A percentile compares a stretch with the other conserved stretches of the same genome.
These are phyloP conservation scores for Backusella westeae DNA, from an alignment of 192 early-diverging fungal species.

Conservation along the genomic window DNA sequence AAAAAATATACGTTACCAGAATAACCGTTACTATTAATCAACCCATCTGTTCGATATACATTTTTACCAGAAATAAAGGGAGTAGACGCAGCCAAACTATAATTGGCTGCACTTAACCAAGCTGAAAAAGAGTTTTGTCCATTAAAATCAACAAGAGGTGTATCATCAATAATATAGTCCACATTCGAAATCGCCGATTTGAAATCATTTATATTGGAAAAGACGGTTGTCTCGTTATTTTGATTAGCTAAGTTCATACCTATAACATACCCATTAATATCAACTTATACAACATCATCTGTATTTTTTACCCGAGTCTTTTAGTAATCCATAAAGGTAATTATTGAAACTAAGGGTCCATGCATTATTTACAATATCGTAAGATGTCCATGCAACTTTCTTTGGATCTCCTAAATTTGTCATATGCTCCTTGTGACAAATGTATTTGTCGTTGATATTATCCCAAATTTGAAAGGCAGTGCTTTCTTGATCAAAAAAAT, in stretches of 20 bases:
- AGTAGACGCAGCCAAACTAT: background rate
- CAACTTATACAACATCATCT: background rate
- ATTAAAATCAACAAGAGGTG: slow-evolving; percentile 1
- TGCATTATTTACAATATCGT: background rate
- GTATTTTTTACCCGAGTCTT: background rate
- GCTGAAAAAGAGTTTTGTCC: background rate
- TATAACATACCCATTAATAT: background rate
- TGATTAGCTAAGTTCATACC: background rate
- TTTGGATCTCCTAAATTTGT: background rate
- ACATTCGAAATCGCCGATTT: background rate
- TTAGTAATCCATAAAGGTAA: background rate
- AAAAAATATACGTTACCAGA: slow-evolving; percentile 4
- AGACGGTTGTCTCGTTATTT: slow-evolving; percentile 1
- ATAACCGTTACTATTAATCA: background rate
- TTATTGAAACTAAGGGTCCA: slow-evolving; percentile 3
- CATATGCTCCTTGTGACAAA: slow-evolving; percentile 9
- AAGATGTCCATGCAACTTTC: slow-evolving; percentile 10
- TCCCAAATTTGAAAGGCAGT: background rate
- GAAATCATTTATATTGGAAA: background rate
- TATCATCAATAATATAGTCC: slow-evolving; percentile 16
- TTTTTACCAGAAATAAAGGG: slow-evolving; percentile 4
- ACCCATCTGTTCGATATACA: background rate
- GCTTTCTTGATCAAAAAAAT: slow-evolving; percentile 3
- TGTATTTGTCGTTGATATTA: background rate
- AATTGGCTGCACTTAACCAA: slow-evolving; percentile 2